Base-by-base conservation (phyloP, 345 rosid genomes). In the Kernera saxatilis region DNA sequence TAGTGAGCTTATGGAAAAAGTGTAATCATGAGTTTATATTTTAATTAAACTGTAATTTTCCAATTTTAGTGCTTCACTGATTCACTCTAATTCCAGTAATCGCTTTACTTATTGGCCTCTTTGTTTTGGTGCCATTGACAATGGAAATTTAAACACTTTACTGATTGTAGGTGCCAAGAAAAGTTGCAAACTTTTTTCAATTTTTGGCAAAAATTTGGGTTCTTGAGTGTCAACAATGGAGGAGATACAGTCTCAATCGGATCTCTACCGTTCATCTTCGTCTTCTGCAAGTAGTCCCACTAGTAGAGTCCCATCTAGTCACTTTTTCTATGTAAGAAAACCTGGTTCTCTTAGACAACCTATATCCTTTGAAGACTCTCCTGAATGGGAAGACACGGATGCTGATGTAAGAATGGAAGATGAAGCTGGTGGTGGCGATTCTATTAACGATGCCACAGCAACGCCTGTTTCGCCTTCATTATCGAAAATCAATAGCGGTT, bases 201-300 rank as follows among this genome's bases (percentile, higher is more conserved):
- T 45, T 36, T 50, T 48, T 76, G 39, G 23, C n/a, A n/a, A 26
- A 39, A 52, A 50, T 56, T 60, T 68, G 64, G 44, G 66, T 69
- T 80, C 60, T 61, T 64, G 61, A 64, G 29, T 2, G 72, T 70
- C 0, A 41, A 64, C 53, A 50, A 91, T 95, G 98, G 99, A 95
- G 76, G 99, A 95, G 85, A 95, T 95, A 86, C 99, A 95, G 69
- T 83, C 90, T 30, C 97, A 92, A 29, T 89, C 96, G 1, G 99
- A 95, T 72, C 84, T 89, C 33, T 95, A 90, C 60, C 86, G 99
- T 82, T 95, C 99, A 30, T 95, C 98, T 0, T 95, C 99, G 0
- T 95, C 99, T 41, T 90, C 97, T 8, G 97, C 98, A 1, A 92
- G 99, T 78, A 95, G 99, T 83, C 99, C 99, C 7, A 84, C 96